Conservation (phyloP, 2,329 filamentous ascomycete species). For the Lecanicillium sp. region DNA sequence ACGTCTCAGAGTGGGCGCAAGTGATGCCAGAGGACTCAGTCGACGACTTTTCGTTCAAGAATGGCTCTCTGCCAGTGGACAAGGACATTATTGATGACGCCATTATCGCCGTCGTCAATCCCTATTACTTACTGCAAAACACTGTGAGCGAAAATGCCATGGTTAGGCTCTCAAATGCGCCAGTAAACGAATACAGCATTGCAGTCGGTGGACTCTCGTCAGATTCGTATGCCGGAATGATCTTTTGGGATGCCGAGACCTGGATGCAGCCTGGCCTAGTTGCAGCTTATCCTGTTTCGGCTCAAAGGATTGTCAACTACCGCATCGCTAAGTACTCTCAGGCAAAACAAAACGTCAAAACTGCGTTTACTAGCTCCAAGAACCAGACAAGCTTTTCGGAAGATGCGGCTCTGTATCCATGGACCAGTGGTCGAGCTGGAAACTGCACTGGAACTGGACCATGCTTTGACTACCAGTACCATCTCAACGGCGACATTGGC, state of each 20-base stretch:
- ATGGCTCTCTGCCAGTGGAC: constrained; percentile 49
- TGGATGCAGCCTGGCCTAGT: constrained; percentile 20
- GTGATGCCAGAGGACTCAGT: constrained; percentile 54
- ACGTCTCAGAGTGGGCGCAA: constrained; percentile 52
- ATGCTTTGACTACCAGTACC: constrained; percentile 65
- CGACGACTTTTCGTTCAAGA: constrained; percentile 50
- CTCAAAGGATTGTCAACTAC: constrained; percentile 18
- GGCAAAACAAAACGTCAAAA: constrained; percentile 51
- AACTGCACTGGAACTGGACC: constrained; percentile 54
- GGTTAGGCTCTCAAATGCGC: constrained; percentile 34
- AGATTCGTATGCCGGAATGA: constrained; percentile 19
- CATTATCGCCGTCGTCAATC: constrained; percentile 45
- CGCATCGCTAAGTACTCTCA: constrained; percentile 28
- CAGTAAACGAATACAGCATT: constrained; percentile 22
- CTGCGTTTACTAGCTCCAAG: constrained; percentile 34
- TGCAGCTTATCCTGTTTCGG: constrained; percentile 16
- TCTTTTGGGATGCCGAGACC: constrained; percentile 22
- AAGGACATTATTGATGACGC: constrained; percentile 43
- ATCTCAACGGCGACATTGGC: constrained; percentile 61
- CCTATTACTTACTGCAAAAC: constrained; percentile 48
- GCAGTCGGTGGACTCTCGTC: constrained; percentile 19
- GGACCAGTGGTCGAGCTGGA: constrained; percentile 58
- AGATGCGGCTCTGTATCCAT: constrained; percentile 44
- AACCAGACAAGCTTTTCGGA: constrained; percentile 48
- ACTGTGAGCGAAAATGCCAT: constrained; percentile 31